phyloP scores from a whole-genome alignment of 2,329 filamentous ascomycete genomes.

The Cordyceps tenuipes region DNA sequence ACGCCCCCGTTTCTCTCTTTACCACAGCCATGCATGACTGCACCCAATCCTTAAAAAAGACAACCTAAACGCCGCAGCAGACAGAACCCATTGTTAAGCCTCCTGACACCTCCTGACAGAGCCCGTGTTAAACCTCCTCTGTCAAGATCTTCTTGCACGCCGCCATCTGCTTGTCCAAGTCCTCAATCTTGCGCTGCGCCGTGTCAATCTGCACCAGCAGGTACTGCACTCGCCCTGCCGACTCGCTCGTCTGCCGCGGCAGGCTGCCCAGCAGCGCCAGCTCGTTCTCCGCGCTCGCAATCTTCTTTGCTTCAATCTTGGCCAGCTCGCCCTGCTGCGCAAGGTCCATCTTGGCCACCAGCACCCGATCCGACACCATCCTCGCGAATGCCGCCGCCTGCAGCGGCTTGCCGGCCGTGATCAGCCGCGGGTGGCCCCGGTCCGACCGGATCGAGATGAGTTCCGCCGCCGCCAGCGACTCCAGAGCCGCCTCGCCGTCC shows the following conservation, averaged over 20 bases:
- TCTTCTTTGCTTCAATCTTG: constrained; percentile 62
- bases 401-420: constrained; percentile 77
- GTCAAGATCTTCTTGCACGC: constrained; percentile 58
- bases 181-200: constrained; percentile 68
- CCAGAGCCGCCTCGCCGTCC: constrained; percentile 66
- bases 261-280: constrained; percentile 61
- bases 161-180: constrained; percentile 64
- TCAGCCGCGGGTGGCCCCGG: constrained; percentile 68
- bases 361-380: constrained; percentile 61
- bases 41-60: neutral
- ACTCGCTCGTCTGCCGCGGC: constrained; percentile 61
- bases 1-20: neutral
- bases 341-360: constrained; percentile 66
- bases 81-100: constrained; percentile 27
- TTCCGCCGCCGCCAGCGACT: constrained; percentile 75
- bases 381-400: constrained; percentile 75
- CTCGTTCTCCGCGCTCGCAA: constrained; percentile 74
- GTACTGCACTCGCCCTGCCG: constrained; percentile 59
- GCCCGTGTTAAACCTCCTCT: constrained; percentile 35
- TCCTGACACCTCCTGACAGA: too few species aligned
- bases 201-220: constrained; percentile 62
- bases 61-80: neutral
- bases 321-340: constrained; percentile 60
- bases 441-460: constrained; percentile 66
- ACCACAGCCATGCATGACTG: neutral